Base-by-base conservation (phyloP, 2,329 filamentous ascomycete genomes). In the Penicillium griseofulvum region DNA sequence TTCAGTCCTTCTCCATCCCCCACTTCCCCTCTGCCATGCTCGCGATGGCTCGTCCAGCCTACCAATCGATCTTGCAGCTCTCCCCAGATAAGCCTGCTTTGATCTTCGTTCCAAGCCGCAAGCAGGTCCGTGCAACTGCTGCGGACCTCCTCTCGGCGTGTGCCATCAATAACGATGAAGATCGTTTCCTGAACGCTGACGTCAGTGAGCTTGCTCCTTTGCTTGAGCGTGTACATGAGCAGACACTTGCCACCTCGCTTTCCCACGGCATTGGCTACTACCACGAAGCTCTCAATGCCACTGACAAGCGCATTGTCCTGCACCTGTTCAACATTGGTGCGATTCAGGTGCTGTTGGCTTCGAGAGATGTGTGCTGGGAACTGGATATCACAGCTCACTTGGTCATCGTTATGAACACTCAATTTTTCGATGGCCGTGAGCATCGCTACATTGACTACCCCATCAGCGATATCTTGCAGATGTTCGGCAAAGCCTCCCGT, bases 1-100 rank as follows among this genome's bases (percentile, higher is more conserved):
- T 99, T 45, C 94, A 99, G 74, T 93, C 92, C 1, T 99, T 94
- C 77, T 90, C 87, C 28, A 96, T 96, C 57, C 91, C 95, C 44
- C 95, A 99, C 71, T 97, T 96, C 78, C 95, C 94, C 4, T 97
- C 94, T 11, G 82, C 99, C 38, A 99, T 99, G 94, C 83, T 99
- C 64, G 92, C 94, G 14, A 99, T 99, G 94, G 91, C 92, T 16
- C 93, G 95, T 73, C 95, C 95, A 19, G 88, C 91, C 1, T 97
- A 97, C 72, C 80, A 90, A 57, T 89, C 93, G 2, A 90, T 99
- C 63, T 84, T 91, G 3, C 91, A 96, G 67, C 84, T 96, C 71
- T 95, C 94, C 7, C 80, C 90, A 0, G 87, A 95, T 60, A 94
- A 96, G 76, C 92, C 93, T 28, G 88, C 91, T 1, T 85, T 99